Evolutionary conservation across 1,139 yeast species (phyloP).

Genomic region (Sugiyamaella novakii): DNA sequence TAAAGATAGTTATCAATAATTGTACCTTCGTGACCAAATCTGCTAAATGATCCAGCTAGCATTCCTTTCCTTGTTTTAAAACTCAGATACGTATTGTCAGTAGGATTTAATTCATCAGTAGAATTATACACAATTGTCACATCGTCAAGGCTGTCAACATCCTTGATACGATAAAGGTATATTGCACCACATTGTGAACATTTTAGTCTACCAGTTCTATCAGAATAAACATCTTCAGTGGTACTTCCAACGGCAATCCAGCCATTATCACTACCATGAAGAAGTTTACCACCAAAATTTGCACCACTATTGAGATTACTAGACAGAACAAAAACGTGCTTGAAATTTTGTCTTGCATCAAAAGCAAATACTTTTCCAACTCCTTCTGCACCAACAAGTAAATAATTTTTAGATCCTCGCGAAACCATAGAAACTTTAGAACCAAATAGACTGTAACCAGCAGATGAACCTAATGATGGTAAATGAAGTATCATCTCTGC

Average conservation of each 20-base stretch:
- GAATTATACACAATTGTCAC: not conserved
- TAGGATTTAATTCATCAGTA: slow-evolving; percentile 10
- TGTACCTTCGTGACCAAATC: slow-evolving; percentile 44
- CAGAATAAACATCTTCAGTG: slow-evolving; percentile 25
- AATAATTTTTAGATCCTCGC: slow-evolving; percentile 14
- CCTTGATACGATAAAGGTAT: slow-evolving; percentile 41
- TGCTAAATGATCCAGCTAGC: slow-evolving; percentile 29
- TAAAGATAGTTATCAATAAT: slow-evolving; percentile 36
- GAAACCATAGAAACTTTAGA: slow-evolving; percentile 29
- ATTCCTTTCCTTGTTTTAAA: slow-evolving; percentile 17
- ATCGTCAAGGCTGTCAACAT: slow-evolving; percentile 22
- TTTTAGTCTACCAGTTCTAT: slow-evolving; percentile 20
- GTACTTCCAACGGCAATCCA: slow-evolving; percentile 37
- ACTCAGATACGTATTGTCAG: slow-evolving; percentile 5
- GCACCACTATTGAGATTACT: slow-evolving; percentile 26
- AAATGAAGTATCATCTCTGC: slow-evolving; percentile 20
- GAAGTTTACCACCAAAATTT: slow-evolving; percentile 37
- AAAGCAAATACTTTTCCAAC: slow-evolving; percentile 36
- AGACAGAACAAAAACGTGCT: slow-evolving; percentile 23
- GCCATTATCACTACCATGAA: slow-evolving; percentile 32
- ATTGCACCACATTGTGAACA: slow-evolving; percentile 46
- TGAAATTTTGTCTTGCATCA: slow-evolving; percentile 24
- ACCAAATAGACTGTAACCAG: slow-evolving; percentile 36
- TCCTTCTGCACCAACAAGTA: slow-evolving; percentile 41
- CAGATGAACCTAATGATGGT: slow-evolving; percentile 16